A percentile compares a stretch with the other conserved stretches of the same genome.
Evolutionary conservation across 2,329 filamentous ascomycete species (phyloP).

Genomic region (Penicillium sp.): DNA sequence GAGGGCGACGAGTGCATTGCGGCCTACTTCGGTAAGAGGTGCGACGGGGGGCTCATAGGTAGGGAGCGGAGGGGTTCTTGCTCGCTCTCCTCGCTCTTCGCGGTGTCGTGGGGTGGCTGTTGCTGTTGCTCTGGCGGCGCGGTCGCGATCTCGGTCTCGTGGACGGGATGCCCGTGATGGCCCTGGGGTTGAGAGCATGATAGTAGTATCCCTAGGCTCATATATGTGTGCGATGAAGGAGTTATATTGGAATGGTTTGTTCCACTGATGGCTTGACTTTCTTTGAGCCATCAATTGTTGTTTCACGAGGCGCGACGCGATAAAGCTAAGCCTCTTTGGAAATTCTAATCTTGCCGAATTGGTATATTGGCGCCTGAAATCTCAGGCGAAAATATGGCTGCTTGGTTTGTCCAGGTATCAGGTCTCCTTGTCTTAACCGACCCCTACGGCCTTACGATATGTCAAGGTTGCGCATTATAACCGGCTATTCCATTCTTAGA

Average conservation of each 20-base stretch:
- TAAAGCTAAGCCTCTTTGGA: conserved; percentile 37
- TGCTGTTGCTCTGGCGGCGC: background rate
- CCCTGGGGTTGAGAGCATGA: conserved; percentile 6
- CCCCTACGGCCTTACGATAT: background rate
- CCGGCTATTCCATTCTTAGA: background rate
- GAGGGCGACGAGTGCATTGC: conserved; percentile 53
- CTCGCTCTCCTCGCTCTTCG: conserved; percentile 11
- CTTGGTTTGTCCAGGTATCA: background rate
- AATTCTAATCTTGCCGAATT: conserved; percentile 24
- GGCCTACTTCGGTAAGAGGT: conserved; percentile 55
- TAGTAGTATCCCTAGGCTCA: background rate
- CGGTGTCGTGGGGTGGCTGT: conserved; percentile 8
- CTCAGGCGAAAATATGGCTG: conserved; percentile 11
- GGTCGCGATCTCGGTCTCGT: background rate
- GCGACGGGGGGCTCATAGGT: conserved; percentile 59
- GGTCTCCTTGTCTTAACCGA: background rate
- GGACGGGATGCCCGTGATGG: background rate
- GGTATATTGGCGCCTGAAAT: background rate
- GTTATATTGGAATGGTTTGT: background rate
- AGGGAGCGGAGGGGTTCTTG: conserved; percentile 42
- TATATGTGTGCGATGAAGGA: background rate
- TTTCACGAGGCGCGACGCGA: conserved; percentile 33
- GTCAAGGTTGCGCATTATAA: background rate
- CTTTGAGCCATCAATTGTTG: background rate
- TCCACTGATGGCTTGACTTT: conserved; percentile 3